A percentile compares a stretch with the other conserved stretches of the same genome.
Evolutionary conservation across 2,329 filamentous ascomycete genomes (phyloP).

Genomic region (Sclerotinia sclerotiorum): DNA sequence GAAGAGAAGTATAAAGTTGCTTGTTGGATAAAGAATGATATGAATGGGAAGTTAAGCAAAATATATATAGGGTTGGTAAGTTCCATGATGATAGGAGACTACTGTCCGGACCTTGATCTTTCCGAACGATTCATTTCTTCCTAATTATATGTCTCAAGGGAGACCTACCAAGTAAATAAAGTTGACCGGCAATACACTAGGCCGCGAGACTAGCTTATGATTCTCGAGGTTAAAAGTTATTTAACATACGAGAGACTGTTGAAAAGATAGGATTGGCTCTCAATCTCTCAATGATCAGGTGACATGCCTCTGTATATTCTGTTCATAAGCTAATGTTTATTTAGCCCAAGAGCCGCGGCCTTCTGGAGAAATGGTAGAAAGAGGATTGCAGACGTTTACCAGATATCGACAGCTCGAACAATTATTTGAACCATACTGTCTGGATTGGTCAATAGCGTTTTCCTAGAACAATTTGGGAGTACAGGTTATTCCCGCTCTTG

Average conservation of each 20-base stretch:
- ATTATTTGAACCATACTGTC: not conserved
- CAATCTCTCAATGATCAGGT: not conserved
- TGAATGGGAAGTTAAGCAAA: not conserved
- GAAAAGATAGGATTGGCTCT: not conserved
- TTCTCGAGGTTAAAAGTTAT: not conserved
- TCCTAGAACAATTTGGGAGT: not conserved
- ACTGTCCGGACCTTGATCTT: not conserved
- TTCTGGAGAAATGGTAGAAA: not conserved
- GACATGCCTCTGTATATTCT: not conserved
- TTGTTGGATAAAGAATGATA: not conserved
- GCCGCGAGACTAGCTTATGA: not conserved
- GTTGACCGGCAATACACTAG: not conserved
- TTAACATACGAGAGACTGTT: not conserved
- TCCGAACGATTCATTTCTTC: not conserved
- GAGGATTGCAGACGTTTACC: not conserved
- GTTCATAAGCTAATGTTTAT: not conserved
- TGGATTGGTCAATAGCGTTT: not conserved
- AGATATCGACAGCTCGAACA: not conserved
- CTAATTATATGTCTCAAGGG: not conserved
- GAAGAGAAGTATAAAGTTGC: not conserved
- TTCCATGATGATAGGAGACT: not conserved
- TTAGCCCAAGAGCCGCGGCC: not conserved
- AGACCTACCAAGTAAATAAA: conserved; percentile 6
- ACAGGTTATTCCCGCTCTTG: not conserved
- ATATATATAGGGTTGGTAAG: not conserved